Conservation (phyloP, 2,329 filamentous ascomycete genomes). For the Metarhizium humberi region DNA sequence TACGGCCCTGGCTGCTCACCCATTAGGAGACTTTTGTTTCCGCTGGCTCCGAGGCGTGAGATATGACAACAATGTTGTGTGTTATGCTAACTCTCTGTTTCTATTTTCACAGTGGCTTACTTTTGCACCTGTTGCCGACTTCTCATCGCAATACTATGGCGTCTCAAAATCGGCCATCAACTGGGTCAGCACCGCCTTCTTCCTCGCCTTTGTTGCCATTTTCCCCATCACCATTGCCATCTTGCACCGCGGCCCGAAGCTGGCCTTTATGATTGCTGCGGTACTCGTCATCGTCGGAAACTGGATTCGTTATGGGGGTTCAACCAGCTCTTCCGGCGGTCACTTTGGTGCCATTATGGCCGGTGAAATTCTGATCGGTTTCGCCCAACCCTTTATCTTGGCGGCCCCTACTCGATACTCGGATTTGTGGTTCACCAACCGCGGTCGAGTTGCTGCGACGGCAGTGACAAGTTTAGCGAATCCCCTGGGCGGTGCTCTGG, state of each 20-base stretch:
- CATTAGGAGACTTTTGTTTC: neutral
- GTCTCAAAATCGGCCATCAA: conserved; percentile 73
- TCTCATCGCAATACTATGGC: conserved; percentile 64
- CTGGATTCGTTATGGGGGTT: conserved; percentile 82
- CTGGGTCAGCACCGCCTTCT: conserved; percentile 82
- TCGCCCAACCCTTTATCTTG: conserved; percentile 87
- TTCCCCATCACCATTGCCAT: conserved; percentile 67
- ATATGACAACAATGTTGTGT: neutral
- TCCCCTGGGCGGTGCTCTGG: conserved; percentile 79
- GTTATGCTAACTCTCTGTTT: neutral
- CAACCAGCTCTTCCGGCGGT: conserved; percentile 41
- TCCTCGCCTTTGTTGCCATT: conserved; percentile 71
- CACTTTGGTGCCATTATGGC: conserved; percentile 74
- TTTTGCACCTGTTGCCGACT: conserved; percentile 72
- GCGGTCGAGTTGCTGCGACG: conserved; percentile 77
- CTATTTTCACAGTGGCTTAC: conserved; percentile 62
- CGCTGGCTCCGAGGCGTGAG: neutral
- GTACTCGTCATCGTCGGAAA: conserved; percentile 72
- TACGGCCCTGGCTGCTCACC: neutral
- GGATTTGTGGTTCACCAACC: conserved; percentile 86
- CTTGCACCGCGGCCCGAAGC: conserved; percentile 71
- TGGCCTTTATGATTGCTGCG: conserved; percentile 65
- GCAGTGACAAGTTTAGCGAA: conserved; percentile 80
- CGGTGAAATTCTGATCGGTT: conserved; percentile 80
- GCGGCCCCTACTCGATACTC: conserved; percentile 84